These are phyloP conservation scores for Eryngium alpinum DNA, from an alignment of 140 eudicot genomes.

Conservation along the genomic window DNA sequence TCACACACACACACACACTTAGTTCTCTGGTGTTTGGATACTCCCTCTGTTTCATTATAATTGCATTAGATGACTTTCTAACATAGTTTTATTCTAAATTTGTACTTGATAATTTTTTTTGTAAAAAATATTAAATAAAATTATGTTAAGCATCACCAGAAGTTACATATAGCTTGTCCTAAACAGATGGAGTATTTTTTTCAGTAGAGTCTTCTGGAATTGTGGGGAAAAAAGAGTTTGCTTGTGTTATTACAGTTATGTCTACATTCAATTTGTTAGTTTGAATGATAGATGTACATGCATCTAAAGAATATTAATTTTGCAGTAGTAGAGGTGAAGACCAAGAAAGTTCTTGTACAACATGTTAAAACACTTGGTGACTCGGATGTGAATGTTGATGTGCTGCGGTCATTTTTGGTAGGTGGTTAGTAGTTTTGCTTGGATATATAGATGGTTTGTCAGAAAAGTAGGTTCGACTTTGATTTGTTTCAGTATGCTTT, in stretches of 20 bases:
- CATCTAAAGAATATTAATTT: background rate
- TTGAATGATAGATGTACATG: background rate
- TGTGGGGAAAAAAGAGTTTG: background rate
- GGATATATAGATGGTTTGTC: background rate
- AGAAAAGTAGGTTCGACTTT: background rate
- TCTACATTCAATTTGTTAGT: background rate
- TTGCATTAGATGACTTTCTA: too few species aligned
- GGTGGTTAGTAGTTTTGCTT: slow-evolving; percentile 12
- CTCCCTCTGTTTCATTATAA: too few species aligned
- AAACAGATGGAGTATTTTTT: too few species aligned
- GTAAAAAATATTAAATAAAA: too few species aligned
- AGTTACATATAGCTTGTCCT: too few species aligned
- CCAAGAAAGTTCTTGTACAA: slow-evolving; percentile 60
- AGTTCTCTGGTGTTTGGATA: background rate
- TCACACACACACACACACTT: too few species aligned
- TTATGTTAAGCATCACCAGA: too few species aligned
- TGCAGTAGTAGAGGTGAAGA: slow-evolving; percentile 54
- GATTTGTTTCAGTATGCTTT: background rate
- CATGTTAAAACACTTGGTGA: slow-evolving; percentile 72
- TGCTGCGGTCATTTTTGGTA: slow-evolving; percentile 66
- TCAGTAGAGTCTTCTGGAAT: too few species aligned
- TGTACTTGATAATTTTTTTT: too few species aligned
- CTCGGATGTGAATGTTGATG: slow-evolving; percentile 52
- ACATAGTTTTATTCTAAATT: too few species aligned
- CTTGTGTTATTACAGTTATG: background rate